These are phyloP conservation scores for Colletotrichum liaoningense DNA, from an alignment of 2,329 filamentous ascomycete genomes.

Conservation along the genomic window DNA sequence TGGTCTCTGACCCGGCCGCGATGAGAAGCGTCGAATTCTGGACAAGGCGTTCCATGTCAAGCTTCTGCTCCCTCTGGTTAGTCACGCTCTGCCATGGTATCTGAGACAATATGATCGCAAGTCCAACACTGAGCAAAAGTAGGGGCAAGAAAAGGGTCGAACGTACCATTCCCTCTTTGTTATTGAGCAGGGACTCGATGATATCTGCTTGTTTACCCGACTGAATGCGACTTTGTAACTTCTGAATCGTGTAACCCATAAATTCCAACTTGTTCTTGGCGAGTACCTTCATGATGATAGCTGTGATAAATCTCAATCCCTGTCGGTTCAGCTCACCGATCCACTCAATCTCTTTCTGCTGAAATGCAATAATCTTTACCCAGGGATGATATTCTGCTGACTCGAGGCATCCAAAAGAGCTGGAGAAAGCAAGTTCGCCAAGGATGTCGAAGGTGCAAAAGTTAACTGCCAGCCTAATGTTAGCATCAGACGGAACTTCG, in stretches of 20 bases:
- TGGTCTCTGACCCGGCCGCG: slow-evolving; percentile 56
- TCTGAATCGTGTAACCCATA: not conserved
- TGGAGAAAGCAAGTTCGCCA: slow-evolving; percentile 43
- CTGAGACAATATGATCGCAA: not conserved
- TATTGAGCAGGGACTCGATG: not conserved
- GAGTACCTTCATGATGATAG: not conserved
- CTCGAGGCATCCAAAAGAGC: slow-evolving; percentile 41
- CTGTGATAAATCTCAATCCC: not conserved
- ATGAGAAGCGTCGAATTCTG: slow-evolving; percentile 38
- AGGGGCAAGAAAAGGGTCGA: not conserved
- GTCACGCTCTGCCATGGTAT: not conserved
- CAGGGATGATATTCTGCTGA: not conserved
- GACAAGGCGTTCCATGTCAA: slow-evolving; percentile 19
- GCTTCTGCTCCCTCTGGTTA: not conserved
- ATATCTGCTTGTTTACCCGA: not conserved
- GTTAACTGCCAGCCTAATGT: slow-evolving; percentile 32
- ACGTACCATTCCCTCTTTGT: not conserved
- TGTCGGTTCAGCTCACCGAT: not conserved
- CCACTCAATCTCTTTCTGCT: not conserved
- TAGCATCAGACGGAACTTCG: too few relatives aligned
- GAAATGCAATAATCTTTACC: not conserved
- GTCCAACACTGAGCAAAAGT: not conserved
- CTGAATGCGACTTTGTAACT: not conserved
- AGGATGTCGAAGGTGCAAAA: slow-evolving; percentile 45
- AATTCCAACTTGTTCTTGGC: not conserved